Base-by-base conservation (phyloP, 176 grass and related monocot genomes). In the Zea luxurians region DNA sequence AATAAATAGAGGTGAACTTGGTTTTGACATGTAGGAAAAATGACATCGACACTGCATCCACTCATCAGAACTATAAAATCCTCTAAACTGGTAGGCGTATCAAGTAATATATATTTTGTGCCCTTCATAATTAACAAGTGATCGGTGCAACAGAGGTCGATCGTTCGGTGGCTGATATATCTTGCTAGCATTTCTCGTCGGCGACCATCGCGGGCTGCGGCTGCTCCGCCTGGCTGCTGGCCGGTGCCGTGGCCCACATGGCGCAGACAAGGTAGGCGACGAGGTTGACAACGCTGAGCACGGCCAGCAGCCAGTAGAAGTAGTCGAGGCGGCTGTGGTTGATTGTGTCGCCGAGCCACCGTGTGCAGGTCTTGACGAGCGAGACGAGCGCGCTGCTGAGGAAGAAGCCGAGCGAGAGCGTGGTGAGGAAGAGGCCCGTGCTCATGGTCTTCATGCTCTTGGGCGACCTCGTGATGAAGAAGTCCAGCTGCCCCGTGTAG, bases 401-500 rank as follows among this genome's bases (percentile, higher is more conserved):
- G 71, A 96, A 96, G 83, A 96, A 96, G 3, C 93, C 93, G 13
- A 96, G 79, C 8, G 93, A 92, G 12, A 96, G 75, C 16, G 93
- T 96, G 8, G 93, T 86, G 46, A 96, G 82, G 78, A 84, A 96
- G 7, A 96, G 75, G 5, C 93, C 89, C 0, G 93, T 96, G 89
- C 89, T 96, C 89, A 96, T 92, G 15, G 93, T 96, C 80, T 96
- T 96, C 93, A 96, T 96, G 61, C 93, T 70, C 67, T 92, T 92
- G 12, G 93, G 93, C 11, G 93, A 96, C 53, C 87, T 74, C 16
- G 89, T 96, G 72, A 96, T 96, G 89, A 96, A 96, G 87, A 96
- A 96, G 53, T 96, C 93, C 18, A 96, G 78, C 60, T 96, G 93
- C 10, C 93, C 89, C 18, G 93, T 96, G 89, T 96, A 96, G 52